A percentile compares a stretch with the other conserved stretches of the same genome.
Conservation (phyloP, 139 green algal genomes). For the Yamagishiella unicocca region DNA sequence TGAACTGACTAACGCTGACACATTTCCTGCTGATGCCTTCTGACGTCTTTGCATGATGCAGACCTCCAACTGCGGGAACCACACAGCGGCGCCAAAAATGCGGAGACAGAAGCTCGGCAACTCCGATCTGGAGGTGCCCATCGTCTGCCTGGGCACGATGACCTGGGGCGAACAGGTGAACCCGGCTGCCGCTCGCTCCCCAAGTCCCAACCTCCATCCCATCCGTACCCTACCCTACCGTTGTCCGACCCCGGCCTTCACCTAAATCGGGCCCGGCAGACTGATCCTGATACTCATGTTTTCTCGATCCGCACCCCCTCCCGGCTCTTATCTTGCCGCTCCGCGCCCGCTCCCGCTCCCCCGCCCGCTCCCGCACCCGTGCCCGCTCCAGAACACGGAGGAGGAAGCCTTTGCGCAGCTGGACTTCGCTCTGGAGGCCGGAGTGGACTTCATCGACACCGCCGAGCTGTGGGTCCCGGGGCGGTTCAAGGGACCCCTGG, state of each 20-base stretch:
- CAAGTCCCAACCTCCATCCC: background rate
- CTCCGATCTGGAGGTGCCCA: slow-evolving; percentile 74
- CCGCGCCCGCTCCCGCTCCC: too few species aligned
- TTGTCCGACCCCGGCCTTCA: too few species aligned
- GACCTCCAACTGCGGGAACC: background rate
- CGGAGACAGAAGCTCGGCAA: slow-evolving; percentile 53
- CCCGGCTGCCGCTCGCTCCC: too few species aligned
- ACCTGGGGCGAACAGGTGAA: slow-evolving; percentile 1
- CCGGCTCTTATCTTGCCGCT: too few species aligned
- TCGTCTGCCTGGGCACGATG: slow-evolving; percentile 76
- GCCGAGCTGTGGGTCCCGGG: slow-evolving; percentile 72
- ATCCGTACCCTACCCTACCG: background rate
- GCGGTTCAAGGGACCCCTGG: too few species aligned
- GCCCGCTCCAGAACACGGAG: slow-evolving; percentile 65
- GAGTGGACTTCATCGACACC: slow-evolving; percentile 81
- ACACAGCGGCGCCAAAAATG: background rate
- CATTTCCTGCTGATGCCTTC: too few species aligned
- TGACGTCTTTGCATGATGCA: too few species aligned
- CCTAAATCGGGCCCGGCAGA: too few species aligned
- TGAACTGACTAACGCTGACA: too few species aligned
- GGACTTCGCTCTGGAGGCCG: slow-evolving; percentile 63
- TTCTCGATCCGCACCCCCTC: too few species aligned
- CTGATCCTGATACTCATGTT: too few species aligned
- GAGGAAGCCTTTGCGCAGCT: slow-evolving; percentile 70
- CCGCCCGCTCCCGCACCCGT: too few species aligned